Conservation (phyloP, 108 stramenopile genomes). For the Skeletonema potamos region DNA sequence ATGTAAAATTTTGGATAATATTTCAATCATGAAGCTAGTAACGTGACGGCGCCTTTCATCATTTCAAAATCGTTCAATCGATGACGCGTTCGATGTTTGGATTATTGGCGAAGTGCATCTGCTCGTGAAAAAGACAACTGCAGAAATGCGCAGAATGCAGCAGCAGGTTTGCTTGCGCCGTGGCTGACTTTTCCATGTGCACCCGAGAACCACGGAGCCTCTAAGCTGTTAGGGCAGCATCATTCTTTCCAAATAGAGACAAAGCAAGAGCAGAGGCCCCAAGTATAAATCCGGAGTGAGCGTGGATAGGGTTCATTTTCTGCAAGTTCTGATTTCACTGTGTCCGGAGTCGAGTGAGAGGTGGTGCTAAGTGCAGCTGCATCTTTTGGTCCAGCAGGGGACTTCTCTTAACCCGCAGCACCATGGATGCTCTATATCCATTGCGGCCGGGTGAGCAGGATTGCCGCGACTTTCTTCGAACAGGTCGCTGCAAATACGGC, state of each 20-base stretch:
- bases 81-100: not conserved
- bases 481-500: conserved; percentile 91
- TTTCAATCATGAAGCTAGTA: not conserved
- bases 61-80: too few relatives aligned
- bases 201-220: not conserved
- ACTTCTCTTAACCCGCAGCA: not conserved
- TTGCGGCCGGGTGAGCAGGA: conserved; percentile 68
- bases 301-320: not conserved
- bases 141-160: not conserved
- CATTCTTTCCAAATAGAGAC: too few relatives aligned
- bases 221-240: too few relatives aligned
- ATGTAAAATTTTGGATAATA: too few relatives aligned
- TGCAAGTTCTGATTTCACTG: not conserved
- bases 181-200: not conserved
- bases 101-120: not conserved
- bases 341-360: not conserved
- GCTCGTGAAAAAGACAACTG: not conserved
- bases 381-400: not conserved
- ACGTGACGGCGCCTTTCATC: not conserved
- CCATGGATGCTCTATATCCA: conserved; percentile 45
- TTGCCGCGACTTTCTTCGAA: conserved; percentile 88
- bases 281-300: too few relatives aligned
- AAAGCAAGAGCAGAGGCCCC: not conserved
- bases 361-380: not conserved
- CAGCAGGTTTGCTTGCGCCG: not conserved